phyloP scores from a whole-genome alignment of 73 alveolate species.

The Uronychia setigera region DNA sequence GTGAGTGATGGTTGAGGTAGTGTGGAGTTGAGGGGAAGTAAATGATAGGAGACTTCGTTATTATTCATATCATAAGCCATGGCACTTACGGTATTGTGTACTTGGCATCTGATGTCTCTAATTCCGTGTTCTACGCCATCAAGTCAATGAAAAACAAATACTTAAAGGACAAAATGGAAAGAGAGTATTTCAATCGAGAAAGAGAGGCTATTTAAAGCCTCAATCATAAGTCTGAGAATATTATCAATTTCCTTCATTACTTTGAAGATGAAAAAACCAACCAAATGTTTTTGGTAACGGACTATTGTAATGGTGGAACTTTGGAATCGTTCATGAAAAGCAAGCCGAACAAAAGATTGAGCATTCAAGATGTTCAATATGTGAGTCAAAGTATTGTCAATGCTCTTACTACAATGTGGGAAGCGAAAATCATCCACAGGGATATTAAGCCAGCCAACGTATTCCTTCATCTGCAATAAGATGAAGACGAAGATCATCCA shows the following conservation, averaged over 20 bases:
- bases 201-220: background rate
- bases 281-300: background rate
- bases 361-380: background rate
- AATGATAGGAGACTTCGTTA: background rate
- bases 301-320: background rate
- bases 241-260: background rate
- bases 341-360: background rate
- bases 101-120: background rate
- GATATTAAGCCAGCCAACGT: background rate
- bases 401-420: background rate
- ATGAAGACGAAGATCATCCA: background rate
- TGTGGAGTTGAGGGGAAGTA: background rate
- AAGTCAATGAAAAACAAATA: background rate
- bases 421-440: background rate
- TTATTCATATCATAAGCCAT: too few relatives aligned
- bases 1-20: slow-evolving; percentile 4
- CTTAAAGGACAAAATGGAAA: background rate
- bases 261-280: background rate
- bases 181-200: background rate
- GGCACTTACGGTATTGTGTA: background rate
- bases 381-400: background rate
- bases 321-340: background rate
- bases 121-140: background rate
- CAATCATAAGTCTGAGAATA: background rate
- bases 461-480: background rate